Evolutionary conservation across 2,329 filamentous ascomycete genomes (phyloP), one percentile per base, ranked within the genome.

Genomic region (Zalaria sp.): DNA sequence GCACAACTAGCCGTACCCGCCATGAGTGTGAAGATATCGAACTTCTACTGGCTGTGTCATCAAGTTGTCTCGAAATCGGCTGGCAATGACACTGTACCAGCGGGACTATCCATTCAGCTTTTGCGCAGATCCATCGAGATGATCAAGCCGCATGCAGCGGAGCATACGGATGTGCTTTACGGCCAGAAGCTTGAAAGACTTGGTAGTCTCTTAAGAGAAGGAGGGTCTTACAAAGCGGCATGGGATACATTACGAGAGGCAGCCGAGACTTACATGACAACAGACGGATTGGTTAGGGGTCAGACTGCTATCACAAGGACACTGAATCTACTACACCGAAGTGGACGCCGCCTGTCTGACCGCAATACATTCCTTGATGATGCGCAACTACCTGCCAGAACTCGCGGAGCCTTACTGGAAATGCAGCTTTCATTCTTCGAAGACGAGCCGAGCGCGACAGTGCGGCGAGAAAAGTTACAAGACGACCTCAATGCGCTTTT

Each of bases 31-130:
- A 83, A 79, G 51, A 72, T 85, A 26, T 85, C 81, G 0, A 79
- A 81, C 50, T 67, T 83, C 3, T 84, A 84, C 54, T 85, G 79
- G 55, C 66, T 75, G n/a, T 67, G 74, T 38, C 38, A 41, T 5
- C 43, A 44, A 27, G 27, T 37, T 18, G 18, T 18, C 18, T 18
- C 18, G 18, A 18, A 18, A 18, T 18, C 18, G 18, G 18, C 18
- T 18, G 18, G 18, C 18, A 18, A 18, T 18, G 18, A 18, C 18
- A 18, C 18, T 18, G 18, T 18, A 18, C 18, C 18, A 18, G 18
- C 18, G 18, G 18, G 18, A 18, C 18, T 18, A 18, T 18, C 18
- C 18, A 18, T 18, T 18, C 18, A 18, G 18, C 18, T 18, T 18
- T 18, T 44, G 1, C 28, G 38, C 28, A 36, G 26, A 31, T 44